Evolutionary conservation across 2,329 filamentous ascomycete species (phyloP).

Genomic region (Alternaria atra): DNA sequence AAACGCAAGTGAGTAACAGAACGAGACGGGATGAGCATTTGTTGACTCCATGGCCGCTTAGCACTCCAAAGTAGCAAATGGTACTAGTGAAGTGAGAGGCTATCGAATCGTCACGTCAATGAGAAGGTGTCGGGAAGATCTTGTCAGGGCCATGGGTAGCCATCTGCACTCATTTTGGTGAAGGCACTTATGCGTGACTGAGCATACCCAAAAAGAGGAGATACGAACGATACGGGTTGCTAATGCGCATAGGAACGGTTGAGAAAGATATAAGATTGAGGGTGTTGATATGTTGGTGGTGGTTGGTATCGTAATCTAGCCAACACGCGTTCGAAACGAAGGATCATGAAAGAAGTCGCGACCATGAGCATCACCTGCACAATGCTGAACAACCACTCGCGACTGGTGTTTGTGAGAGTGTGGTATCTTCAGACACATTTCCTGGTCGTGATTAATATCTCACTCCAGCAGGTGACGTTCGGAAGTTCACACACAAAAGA

Average conservation of each 20-base stretch:
- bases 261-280: fast-evolving
- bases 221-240: neutral
- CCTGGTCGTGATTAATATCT: neutral
- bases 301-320: neutral
- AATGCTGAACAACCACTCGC: neutral
- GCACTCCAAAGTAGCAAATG: neutral
- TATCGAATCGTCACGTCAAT: neutral
- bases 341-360: neutral
- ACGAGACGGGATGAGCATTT: neutral
- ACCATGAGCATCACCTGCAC: neutral
- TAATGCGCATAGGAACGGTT: no score
- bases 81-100: no score
- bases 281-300: neutral
- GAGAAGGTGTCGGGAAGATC: neutral
- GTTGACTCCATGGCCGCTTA: neutral
- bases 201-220: neutral
- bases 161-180: neutral
- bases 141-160: neutral
- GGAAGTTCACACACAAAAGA: slow-evolving; percentile 7
- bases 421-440: neutral
- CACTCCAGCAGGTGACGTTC: slow-evolving; percentile 8
- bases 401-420: neutral
- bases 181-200: neutral
- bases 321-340: neutral
- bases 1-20: neutral